Percentiles rank a stretch among this genome's conserved stretches.
phyloP scores from a whole-genome alignment of 2,329 filamentous ascomycete genomes.

The Plenodomus biglobosus region DNA sequence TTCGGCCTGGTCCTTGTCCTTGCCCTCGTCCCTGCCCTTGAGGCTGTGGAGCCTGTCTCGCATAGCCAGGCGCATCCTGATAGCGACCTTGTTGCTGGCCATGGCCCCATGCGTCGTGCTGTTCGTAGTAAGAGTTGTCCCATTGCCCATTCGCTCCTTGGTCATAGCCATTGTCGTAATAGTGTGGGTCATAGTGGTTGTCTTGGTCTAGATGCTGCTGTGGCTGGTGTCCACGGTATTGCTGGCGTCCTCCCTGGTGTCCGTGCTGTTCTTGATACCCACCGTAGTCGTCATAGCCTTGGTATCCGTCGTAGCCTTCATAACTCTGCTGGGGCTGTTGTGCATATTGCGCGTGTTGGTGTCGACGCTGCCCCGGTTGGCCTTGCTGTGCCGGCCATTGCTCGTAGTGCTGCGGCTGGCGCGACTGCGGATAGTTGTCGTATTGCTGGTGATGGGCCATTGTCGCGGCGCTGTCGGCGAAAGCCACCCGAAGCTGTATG shows the following conservation, averaged over 20 bases:
- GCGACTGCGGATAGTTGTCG: constrained; percentile 39
- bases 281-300: neutral
- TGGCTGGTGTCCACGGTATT: neutral
- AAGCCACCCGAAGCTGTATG: constrained; percentile 19
- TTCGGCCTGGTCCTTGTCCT: constrained; percentile 21
- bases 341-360: neutral
- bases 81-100: constrained; percentile 29
- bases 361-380: constrained; percentile 7
- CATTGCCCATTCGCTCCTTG: constrained; percentile 40
- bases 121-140: constrained; percentile 39
- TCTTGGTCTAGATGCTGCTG: constrained; percentile 24
- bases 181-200: constrained; percentile 32
- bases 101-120: constrained; percentile 34
- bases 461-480: constrained; percentile 18
- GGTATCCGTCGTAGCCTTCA: neutral
- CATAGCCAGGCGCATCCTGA: constrained; percentile 25
- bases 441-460: constrained; percentile 48
- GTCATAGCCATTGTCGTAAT: constrained; percentile 38
- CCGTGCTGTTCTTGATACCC: neutral
- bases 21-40: constrained; percentile 20
- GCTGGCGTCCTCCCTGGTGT: constrained; percentile 2
- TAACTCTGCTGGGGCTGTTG: neutral
- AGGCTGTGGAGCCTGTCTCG: constrained; percentile 15
- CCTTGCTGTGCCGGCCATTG: constrained; percentile 16
- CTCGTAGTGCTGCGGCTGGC: constrained; percentile 38